A percentile compares a stretch with the other conserved stretches of the same genome.
Evolutionary conservation across 2,329 filamentous ascomycete species (phyloP).

Genomic region (Beauveria varroae): DNA sequence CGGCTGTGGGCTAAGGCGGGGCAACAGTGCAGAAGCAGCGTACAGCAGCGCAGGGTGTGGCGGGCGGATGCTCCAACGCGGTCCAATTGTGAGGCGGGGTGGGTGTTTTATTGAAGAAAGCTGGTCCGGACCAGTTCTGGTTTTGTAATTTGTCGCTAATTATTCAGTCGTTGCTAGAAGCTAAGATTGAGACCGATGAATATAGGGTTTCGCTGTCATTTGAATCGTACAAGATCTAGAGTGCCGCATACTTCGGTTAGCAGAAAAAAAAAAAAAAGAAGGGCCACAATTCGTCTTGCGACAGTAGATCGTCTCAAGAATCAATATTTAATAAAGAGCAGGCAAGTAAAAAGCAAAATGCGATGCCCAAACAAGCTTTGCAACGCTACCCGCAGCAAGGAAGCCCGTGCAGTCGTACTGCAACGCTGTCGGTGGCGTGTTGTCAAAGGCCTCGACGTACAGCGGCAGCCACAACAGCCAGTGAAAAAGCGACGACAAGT

Average conservation of each 20-base stretch:
- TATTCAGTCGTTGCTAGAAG: background rate
- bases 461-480: background rate
- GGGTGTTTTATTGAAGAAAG: background rate
- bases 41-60: background rate
- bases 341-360: background rate
- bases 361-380: background rate
- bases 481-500: too few species aligned
- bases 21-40: background rate
- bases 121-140: background rate
- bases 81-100: background rate
- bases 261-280: background rate
- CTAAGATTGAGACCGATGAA: background rate
- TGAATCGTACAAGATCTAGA: background rate
- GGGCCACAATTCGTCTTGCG: background rate
- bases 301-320: background rate
- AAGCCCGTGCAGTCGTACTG: background rate
- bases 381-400: background rate
- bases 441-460: background rate
- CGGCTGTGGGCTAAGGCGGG: constrained; percentile 9
- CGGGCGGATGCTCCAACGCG: background rate
- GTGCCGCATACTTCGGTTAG: background rate
- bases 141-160: background rate
- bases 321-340: background rate
- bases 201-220: background rate
- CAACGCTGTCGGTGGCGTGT: background rate